phyloP scores from a whole-genome alignment of 176 grass and related monocot genomes.

The Cenchrus purpureus region DNA sequence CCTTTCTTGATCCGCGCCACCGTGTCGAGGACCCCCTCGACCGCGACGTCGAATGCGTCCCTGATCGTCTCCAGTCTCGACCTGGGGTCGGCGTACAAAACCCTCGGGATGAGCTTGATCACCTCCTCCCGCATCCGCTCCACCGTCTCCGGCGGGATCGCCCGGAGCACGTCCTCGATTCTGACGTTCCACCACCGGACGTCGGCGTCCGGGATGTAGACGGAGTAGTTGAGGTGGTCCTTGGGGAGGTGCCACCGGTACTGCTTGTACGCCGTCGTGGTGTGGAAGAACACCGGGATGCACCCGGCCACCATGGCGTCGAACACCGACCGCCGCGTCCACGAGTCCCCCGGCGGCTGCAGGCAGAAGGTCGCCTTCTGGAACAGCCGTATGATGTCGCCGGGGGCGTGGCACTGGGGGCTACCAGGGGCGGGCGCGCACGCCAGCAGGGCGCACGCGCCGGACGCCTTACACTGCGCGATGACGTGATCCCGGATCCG shows the following conservation, averaged over 20 bases:
- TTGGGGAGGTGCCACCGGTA: conserved; percentile 53
- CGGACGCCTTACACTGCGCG: conserved; percentile 50
- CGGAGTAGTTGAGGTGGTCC: conserved; percentile 45
- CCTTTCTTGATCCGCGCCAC: conserved; percentile 11
- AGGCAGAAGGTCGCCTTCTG: conserved; percentile 55
- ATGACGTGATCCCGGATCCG: conserved; percentile 63
- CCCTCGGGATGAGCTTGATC: conserved; percentile 41
- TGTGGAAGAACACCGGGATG: conserved; percentile 64
- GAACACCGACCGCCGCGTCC: conserved; percentile 56
- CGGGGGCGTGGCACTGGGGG: conserved; percentile 47
- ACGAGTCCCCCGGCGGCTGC: conserved; percentile 56
- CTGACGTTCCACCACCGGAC: conserved; percentile 46
- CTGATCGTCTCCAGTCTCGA: conserved; percentile 43
- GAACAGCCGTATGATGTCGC: conserved; percentile 54
- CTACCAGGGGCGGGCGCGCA: conserved; percentile 47
- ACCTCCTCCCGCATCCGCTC: conserved; percentile 50
- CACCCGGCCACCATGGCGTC: conserved; percentile 64
- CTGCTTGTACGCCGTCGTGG: conserved; percentile 47
- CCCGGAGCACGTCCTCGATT: conserved; percentile 50
- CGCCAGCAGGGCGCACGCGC: conserved; percentile 45
- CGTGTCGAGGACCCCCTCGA: conserved; percentile 39
- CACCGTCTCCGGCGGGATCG: conserved; percentile 39
- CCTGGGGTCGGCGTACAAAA: conserved; percentile 52
- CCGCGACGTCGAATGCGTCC: conserved; percentile 60
- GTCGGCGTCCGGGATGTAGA: conserved; percentile 48